Conservation (phyloP, 2,329 filamentous ascomycete species). For the Bipolaris zeicola region DNA sequence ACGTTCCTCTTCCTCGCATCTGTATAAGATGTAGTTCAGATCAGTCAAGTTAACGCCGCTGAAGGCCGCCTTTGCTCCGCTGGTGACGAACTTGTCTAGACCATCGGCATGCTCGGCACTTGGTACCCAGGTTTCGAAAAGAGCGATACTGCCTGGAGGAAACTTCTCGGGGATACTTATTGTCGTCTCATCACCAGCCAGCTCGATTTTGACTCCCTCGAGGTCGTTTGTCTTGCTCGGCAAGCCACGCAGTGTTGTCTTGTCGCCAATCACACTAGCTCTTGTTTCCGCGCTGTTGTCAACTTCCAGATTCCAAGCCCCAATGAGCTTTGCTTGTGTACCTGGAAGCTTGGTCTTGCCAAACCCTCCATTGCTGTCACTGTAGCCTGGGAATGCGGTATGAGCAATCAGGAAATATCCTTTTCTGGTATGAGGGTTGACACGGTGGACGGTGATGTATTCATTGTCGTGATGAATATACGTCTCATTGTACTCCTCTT, state of each 20-base stretch:
- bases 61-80: constrained; percentile 80
- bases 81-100: constrained; percentile 84
- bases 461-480: constrained; percentile 96
- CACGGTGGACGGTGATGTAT: constrained; percentile 93
- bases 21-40: constrained; percentile 89
- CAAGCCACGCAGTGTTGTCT: constrained; percentile 76
- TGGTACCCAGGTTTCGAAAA: constrained; percentile 96
- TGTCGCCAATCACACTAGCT: constrained; percentile 68
- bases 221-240: constrained; percentile 80
- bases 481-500: constrained; percentile 91
- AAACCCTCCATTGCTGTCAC: constrained; percentile 80
- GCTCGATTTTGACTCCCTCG: constrained; percentile 73
- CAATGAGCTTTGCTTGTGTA: constrained; percentile 82
- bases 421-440: constrained; percentile 89
- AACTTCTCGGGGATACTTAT: constrained; percentile 84
- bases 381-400: constrained; percentile 91
- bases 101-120: constrained; percentile 81
- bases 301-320: constrained; percentile 91
- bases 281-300: constrained; percentile 75
- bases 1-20: constrained; percentile 86
- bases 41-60: constrained; percentile 75
- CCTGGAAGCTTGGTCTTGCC: constrained; percentile 79
- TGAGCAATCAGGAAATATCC: constrained; percentile 96
- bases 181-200: constrained; percentile 73
- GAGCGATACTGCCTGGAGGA: constrained; percentile 88